Evolutionary conservation across 163 green algal species (phyloP), one percentile per base, ranked within the genome.

Genomic region (Chlorella variabilis): DNA sequence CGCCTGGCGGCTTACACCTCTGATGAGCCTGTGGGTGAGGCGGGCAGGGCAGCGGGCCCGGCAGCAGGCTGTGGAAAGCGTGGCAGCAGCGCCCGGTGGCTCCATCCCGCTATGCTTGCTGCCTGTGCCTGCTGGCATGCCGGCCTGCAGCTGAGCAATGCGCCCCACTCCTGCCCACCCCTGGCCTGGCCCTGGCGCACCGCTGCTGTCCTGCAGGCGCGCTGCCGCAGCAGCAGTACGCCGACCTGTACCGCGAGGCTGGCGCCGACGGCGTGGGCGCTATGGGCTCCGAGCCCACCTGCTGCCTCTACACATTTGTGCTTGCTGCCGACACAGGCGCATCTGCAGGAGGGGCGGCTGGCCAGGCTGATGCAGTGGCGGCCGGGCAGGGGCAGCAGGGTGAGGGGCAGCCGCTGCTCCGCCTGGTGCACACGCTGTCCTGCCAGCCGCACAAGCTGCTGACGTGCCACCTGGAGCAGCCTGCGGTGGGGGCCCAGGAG

Each of bases 1-100:
- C 69, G 81, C 48, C 76, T 89, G 70, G 81, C 76, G 5, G 75
- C 76, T 4, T 87, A 69, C 71, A 89, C 84, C 11, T 87, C 80
- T 27, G 76, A 87, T 4, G 66, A 85, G 58, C 68, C 74, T 15
- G 80, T 73, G 67, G 84, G 84, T 84, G 29, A 58, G 63, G 3
- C 5, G 27, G 34, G 27, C 27, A 20, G 59, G 27, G 11, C n/a
- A n/a, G n/a, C n/a, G n/a, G n/a, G n/a, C n/a, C n/a, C n/a, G 23
- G 65, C 15, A 54, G 38, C n/a, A n/a, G n/a, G n/a, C n/a, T n/a
- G n/a, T n/a, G n/a, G n/a, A n/a, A n/a, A n/a, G n/a, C n/a, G n/a
- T n/a, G n/a, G n/a, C n/a, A n/a, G n/a, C n/a, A n/a, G n/a, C n/a
- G n/a, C n/a, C n/a, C n/a, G n/a, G n/a, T n/a, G n/a, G n/a, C n/a